Conservation (phyloP, 331 rosid genomes). For the Acacia pycnantha region DNA sequence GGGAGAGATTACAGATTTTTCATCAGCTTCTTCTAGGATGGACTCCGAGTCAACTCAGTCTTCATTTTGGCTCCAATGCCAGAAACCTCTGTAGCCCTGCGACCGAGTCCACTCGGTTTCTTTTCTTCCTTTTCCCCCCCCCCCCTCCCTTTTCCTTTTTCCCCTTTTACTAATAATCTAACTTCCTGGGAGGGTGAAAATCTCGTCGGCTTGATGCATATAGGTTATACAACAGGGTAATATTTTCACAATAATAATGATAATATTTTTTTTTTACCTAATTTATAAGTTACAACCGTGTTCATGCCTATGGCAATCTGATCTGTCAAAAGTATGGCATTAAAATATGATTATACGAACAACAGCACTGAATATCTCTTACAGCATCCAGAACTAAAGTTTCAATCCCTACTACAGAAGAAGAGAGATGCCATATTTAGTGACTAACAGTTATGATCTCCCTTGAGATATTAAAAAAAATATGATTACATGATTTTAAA, state of each 20-base stretch:
- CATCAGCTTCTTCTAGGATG: background rate
- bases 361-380: too few species aligned
- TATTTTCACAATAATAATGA: background rate
- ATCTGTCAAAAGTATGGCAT: background rate
- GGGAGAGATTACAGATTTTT: background rate
- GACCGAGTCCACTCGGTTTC: background rate
- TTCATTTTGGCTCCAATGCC: background rate
- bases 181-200: background rate
- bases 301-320: background rate
- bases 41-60: constrained; percentile 23
- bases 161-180: background rate
- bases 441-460: background rate
- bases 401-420: too few species aligned
- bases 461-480: too few species aligned
- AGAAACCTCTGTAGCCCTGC: background rate
- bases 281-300: background rate
- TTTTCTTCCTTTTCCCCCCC: background rate
- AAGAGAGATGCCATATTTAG: background rate
- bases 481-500: background rate
- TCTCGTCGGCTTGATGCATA: background rate
- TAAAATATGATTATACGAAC: background rate
- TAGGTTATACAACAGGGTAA: background rate
- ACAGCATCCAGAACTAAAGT: too few species aligned
- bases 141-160: background rate
- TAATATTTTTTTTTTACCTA: background rate